A percentile compares a stretch with the other conserved stretches of the same genome.
phyloP scores from a whole-genome alignment of 805 yeast species.

The Saccharomycopsis fermentans region DNA sequence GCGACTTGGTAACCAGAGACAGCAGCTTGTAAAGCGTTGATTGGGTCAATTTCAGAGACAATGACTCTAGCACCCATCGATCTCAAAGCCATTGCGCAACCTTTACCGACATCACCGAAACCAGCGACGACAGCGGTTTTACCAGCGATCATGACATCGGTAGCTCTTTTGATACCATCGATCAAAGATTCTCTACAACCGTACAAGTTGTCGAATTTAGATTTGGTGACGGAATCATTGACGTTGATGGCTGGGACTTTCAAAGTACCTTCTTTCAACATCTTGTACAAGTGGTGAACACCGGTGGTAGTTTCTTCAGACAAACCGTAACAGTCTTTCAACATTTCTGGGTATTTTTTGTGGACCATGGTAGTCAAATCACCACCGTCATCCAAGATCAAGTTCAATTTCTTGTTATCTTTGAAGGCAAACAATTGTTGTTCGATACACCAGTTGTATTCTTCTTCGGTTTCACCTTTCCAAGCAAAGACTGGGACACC shows the following conservation, averaged over 20 bases:
- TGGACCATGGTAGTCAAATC: slow-evolving; percentile 95
- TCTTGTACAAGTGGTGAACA: slow-evolving; percentile 97
- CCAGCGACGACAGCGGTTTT: slow-evolving; percentile 98
- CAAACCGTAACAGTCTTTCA: slow-evolving; percentile 88
- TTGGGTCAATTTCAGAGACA: slow-evolving; percentile 96
- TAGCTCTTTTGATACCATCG: slow-evolving; percentile 99
- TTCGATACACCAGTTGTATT: slow-evolving; percentile 98
- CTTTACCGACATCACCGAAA: slow-evolving; percentile 99
- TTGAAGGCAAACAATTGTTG: slow-evolving; percentile 98
- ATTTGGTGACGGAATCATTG: slow-evolving; percentile 97
- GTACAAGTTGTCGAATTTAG: slow-evolving; percentile 98
- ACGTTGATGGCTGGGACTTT: slow-evolving; percentile 99
- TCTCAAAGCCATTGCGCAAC: slow-evolving; percentile 97
- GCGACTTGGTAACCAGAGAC: slow-evolving; percentile 97
- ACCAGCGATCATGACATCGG: slow-evolving; percentile 99
- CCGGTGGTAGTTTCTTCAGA: slow-evolving; percentile 99
- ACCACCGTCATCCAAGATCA: slow-evolving; percentile 99
- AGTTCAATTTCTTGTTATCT: slow-evolving; percentile 88
- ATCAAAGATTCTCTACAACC: slow-evolving; percentile 98
- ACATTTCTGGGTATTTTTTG: slow-evolving; percentile 96
- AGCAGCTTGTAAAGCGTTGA: slow-evolving; percentile 98
- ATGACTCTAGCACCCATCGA: slow-evolving; percentile 99
- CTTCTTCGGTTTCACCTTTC: slow-evolving; percentile 99
- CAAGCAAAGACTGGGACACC: slow-evolving; percentile 99
- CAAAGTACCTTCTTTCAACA: slow-evolving; percentile 77